Evolutionary conservation across 495 filamentous ascomycete species (phyloP), one percentile per base, ranked within the genome.

Genomic region (Baudoinia panamericana): DNA sequence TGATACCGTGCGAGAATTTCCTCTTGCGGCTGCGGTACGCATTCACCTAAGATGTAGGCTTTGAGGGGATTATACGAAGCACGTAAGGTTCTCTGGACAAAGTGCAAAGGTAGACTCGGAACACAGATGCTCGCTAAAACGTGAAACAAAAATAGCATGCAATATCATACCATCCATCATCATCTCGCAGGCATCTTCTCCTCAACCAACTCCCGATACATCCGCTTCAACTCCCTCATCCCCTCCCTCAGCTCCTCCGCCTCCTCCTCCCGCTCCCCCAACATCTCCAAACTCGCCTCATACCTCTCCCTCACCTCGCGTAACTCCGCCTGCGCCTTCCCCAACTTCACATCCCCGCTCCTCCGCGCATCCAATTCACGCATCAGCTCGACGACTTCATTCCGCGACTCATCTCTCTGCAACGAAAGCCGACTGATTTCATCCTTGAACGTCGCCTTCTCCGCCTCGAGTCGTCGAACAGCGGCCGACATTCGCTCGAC

Each of bases 401-500:
- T 72, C n/a, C 90, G 71, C 22, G 87, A 82, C 51, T 93, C 83
- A 50, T 99, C 90, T 15, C 92, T 71, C 59, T 96, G 90, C 29
- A 70, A 63, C 8, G 78, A 73, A 12, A 95, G 72, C 24, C 87
- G 69, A 0, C 73, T 66, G 35, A 95, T 65, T 54, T 96, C 92
- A 50, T 96, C 90, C 54, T 79, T 79, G 17, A 72, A 73, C 4
- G 77, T 80, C 13, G 85, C 80, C 51, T 88, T 88, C 53, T 96
- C 92, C 45, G 78, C 83, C 55, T 96, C 92, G 0, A 97, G 66
- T 3, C 88, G 73, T 20, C 90, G 79, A 17, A 99, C 84, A 1
- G 85, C 80, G 25, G 87, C 82, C 47, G 78, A 84, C 88, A 99
- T 94, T 30, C 92, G 80, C 60, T 96, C 90, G 4, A 99, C 85